phyloP scores from a whole-genome alignment of 75 land plant genomes.

The Pinus tabuliformis region DNA sequence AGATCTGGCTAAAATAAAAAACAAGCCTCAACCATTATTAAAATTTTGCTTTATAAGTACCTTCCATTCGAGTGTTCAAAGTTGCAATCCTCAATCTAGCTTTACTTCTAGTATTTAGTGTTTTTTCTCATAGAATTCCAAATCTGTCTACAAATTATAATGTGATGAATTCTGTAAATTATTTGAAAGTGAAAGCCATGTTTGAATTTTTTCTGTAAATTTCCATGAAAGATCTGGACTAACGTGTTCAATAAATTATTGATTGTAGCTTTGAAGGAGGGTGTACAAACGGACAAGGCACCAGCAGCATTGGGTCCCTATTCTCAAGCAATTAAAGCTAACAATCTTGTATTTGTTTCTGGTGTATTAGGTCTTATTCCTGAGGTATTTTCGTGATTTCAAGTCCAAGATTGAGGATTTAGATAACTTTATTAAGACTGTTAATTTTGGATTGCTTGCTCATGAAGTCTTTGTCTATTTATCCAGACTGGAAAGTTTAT shows the following conservation, averaged over 20 bases:
- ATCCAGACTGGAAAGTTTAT: conserved; percentile 87
- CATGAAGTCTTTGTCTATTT: neutral
- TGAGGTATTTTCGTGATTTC: conserved; percentile 55
- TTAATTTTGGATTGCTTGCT: neutral
- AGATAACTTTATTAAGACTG: neutral
- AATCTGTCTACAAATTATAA: neutral
- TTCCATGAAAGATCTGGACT: neutral
- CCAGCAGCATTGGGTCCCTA: conserved; percentile 97
- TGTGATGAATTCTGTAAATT: neutral
- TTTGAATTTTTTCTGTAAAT: neutral
- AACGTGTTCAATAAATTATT: neutral
- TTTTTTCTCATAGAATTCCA: no score
- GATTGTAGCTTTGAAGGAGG: conserved; percentile 47
- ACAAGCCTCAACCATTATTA: neutral
- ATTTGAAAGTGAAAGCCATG: neutral
- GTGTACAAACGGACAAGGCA: conserved; percentile 81
- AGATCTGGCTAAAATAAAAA: neutral
- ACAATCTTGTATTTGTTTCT: conserved; percentile 81
- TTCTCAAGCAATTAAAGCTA: conserved; percentile 94
- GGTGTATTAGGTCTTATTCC: conserved; percentile 92
- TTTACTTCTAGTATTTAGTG: neutral
- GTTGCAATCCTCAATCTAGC: neutral
- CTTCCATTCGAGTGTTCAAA: neutral
- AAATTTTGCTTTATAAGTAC: neutral
- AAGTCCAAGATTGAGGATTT: neutral